Evolutionary conservation across 805 yeast genomes (phyloP).

Genomic region (Torulaspora franciscae): DNA sequence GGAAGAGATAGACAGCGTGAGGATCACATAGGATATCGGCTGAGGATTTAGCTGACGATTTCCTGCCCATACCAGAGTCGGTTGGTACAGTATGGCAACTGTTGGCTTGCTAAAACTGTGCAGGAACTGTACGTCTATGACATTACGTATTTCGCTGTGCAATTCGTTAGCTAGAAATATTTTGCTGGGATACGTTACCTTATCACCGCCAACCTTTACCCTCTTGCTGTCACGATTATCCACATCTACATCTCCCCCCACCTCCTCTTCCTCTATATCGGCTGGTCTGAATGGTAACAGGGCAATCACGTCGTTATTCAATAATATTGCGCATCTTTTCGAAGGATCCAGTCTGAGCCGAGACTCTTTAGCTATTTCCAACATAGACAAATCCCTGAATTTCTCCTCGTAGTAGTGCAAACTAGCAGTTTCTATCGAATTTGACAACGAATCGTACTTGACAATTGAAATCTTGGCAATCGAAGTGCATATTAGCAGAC

Average conservation of each 20-base stretch:
- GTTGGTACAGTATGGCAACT: conserved; percentile 57
- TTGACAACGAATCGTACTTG: conserved; percentile 56
- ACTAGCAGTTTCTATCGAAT: conserved; percentile 63
- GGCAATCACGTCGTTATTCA: conserved; percentile 64
- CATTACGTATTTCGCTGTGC: conserved; percentile 51
- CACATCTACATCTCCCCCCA: conserved; percentile 28
- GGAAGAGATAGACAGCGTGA: conserved; percentile 50
- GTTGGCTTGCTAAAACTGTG: conserved; percentile 80
- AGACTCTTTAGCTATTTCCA: conserved; percentile 35
- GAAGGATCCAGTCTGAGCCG: conserved; percentile 59
- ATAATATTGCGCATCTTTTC: conserved; percentile 49
- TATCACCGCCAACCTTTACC: conserved; percentile 10
- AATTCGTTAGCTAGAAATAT: conserved; percentile 54
- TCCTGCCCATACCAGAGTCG: conserved; percentile 74
- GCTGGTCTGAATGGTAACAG: conserved; percentile 57
- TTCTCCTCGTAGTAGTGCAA: conserved; percentile 82
- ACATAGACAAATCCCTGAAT: conserved; percentile 45
- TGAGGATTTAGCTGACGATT: conserved; percentile 20
- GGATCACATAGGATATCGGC: conserved; percentile 24
- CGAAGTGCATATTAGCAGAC: conserved; percentile 60
- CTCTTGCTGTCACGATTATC: conserved; percentile 33
- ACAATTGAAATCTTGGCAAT: conserved; percentile 74
- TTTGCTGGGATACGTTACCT: conserved; percentile 41
- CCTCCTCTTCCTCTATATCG: conserved; percentile 43
- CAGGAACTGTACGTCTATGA: conserved; percentile 68